Percentiles rank a stretch among this genome's conserved stretches.
These are phyloP conservation scores for Micromonas pusilla DNA, from an alignment of 139 green algal genomes.

Conservation along the genomic window DNA sequence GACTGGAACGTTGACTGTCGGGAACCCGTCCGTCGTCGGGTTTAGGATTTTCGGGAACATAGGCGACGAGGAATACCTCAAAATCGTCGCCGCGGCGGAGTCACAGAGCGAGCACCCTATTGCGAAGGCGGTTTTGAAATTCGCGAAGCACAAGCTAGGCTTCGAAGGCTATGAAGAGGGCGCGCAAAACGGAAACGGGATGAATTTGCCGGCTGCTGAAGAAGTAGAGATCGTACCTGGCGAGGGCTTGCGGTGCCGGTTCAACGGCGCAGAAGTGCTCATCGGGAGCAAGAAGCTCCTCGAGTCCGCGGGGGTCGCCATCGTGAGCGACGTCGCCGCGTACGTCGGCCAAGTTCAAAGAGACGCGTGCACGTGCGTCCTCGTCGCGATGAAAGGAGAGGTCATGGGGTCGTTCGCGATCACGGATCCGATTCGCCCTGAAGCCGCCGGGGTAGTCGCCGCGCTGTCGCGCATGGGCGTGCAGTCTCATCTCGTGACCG, in stretches of 20 bases:
- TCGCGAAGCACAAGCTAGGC: neutral
- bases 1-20: slow-evolving; percentile 83
- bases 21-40: slow-evolving; percentile 54
- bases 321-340: neutral
- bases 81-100: slow-evolving; percentile 15
- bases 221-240: slow-evolving; percentile 15
- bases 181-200: too few species aligned
- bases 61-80: neutral
- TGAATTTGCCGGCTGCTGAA: neutral
- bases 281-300: slow-evolving; percentile 40
- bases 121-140: slow-evolving; percentile 13
- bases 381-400: neutral
- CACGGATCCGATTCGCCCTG: slow-evolving; percentile 78
- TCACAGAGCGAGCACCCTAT: slow-evolving; percentile 24
- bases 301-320: slow-evolving; percentile 20
- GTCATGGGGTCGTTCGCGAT: slow-evolving; percentile 58
- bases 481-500: slow-evolving; percentile 57
- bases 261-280: slow-evolving; percentile 29
- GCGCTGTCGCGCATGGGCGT: slow-evolving; percentile 50
- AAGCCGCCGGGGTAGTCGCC: slow-evolving; percentile 74
- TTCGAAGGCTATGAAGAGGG: too few species aligned
- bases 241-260: slow-evolving; percentile 31
- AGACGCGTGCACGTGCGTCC: neutral
- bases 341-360: neutral
- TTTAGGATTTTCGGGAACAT: neutral